Conservation (phyloP, 164 flowering plant genomes). For the Santalum album region DNA sequence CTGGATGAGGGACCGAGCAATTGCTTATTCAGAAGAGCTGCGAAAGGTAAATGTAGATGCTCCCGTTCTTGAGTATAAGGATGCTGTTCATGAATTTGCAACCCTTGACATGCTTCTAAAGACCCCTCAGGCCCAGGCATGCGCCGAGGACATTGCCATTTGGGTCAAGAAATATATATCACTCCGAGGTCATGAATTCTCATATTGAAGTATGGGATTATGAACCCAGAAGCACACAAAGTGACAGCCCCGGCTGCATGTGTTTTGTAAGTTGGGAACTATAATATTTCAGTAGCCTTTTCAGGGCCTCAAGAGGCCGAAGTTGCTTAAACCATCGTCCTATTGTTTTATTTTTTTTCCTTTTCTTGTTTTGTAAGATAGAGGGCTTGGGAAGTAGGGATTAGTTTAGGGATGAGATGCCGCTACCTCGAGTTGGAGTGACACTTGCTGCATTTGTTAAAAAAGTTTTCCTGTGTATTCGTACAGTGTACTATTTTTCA, state of each 20-base stretch:
- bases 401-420: constrained; percentile 19
- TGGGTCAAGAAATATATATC: constrained; percentile 79
- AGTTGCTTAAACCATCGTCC: not conserved
- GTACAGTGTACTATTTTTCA: constrained; percentile 8
- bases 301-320: not conserved
- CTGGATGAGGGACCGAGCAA: constrained; percentile 76
- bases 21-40: constrained; percentile 69
- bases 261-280: not conserved
- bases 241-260: too few species aligned
- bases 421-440: not conserved
- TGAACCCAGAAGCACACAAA: not conserved
- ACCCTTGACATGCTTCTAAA: constrained; percentile 65
- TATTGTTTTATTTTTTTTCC: constrained; percentile 1
- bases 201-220: constrained; percentile 28
- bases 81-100: constrained; percentile 60
- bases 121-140: constrained; percentile 70
- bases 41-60: constrained; percentile 71
- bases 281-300: not conserved
- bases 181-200: constrained; percentile 65
- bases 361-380: constrained; percentile 19
- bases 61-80: constrained; percentile 70
- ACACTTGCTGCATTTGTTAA: constrained; percentile 4
- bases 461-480: constrained; percentile 17
- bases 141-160: constrained; percentile 67
- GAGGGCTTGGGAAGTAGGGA: constrained; percentile 12